Conservation (phyloP, 305 asterid genomes). For the Lippia alba region DNA sequence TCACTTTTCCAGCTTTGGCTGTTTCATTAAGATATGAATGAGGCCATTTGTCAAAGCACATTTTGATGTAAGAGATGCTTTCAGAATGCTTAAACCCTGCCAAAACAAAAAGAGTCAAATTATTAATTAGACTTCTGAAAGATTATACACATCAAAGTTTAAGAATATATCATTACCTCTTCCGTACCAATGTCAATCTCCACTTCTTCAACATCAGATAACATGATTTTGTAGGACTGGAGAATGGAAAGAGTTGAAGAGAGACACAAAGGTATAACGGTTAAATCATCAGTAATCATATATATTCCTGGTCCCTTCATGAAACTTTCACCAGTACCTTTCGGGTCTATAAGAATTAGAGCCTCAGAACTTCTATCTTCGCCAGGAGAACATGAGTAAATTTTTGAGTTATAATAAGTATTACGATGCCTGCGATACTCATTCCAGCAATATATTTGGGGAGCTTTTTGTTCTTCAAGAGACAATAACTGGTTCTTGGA, state of each 20-base stretch:
- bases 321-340: background rate
- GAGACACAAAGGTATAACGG: constrained; percentile 6
- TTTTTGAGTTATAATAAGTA: no score
- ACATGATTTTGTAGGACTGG: background rate
- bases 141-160: no score
- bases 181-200: background rate
- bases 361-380: no score
- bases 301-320: constrained; percentile 12
- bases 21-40: background rate
- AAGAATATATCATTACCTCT: constrained; percentile 27
- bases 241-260: background rate
- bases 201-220: constrained; percentile 21
- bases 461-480: no score
- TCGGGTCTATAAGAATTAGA: no score
- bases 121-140: no score
- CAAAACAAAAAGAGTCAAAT: no score
- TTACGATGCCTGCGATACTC: no score
- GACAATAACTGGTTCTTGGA: no score
- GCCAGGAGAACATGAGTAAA: no score
- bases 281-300: constrained; percentile 30
- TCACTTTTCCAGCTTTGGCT: background rate
- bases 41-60: background rate
- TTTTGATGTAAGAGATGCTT: constrained; percentile 5
- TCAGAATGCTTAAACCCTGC: constrained; percentile 11
- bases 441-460: no score